Evolutionary conservation across 139 green algal species (phyloP).

Genomic region (Chlorokybus atmophyticus): DNA sequence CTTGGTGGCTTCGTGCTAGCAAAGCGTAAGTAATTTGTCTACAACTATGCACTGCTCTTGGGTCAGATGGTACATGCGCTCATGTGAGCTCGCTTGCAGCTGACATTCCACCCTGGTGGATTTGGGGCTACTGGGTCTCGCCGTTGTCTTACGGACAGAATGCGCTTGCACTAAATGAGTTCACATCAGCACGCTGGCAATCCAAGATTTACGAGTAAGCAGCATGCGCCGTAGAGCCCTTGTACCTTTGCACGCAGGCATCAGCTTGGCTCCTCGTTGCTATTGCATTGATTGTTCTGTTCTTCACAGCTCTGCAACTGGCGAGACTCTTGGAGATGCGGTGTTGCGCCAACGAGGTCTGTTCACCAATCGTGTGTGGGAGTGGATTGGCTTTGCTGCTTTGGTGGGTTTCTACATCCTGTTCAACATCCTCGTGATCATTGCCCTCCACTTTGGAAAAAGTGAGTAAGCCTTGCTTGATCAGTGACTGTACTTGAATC

Average conservation of each 20-base stretch:
- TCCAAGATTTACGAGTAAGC: too few relatives aligned
- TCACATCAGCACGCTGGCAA: constrained; percentile 36
- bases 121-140: constrained; percentile 44
- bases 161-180: constrained; percentile 48
- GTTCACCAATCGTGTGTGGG: not conserved
- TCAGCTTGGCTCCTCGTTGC: too few relatives aligned
- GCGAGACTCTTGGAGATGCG: constrained; percentile 9
- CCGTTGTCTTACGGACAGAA: constrained; percentile 45
- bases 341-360: constrained; percentile 8
- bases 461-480: not conserved
- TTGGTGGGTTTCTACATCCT: constrained; percentile 12
- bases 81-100: constrained; percentile 1
- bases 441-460: not conserved
- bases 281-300: too few relatives aligned
- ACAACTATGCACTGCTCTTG: not conserved
- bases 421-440: constrained; percentile 11
- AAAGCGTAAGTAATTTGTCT: constrained; percentile 13
- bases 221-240: too few relatives aligned
- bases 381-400: constrained; percentile 6
- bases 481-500: too few relatives aligned
- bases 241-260: too few relatives aligned
- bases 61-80: not conserved
- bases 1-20: constrained; percentile 26
- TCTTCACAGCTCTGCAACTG: too few relatives aligned
- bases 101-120: constrained; percentile 28